Evolutionary conservation across 1,284 basidiomycete species (phyloP), one percentile per base, ranked within the genome.

Genomic region (Farysia itapuensis): DNA sequence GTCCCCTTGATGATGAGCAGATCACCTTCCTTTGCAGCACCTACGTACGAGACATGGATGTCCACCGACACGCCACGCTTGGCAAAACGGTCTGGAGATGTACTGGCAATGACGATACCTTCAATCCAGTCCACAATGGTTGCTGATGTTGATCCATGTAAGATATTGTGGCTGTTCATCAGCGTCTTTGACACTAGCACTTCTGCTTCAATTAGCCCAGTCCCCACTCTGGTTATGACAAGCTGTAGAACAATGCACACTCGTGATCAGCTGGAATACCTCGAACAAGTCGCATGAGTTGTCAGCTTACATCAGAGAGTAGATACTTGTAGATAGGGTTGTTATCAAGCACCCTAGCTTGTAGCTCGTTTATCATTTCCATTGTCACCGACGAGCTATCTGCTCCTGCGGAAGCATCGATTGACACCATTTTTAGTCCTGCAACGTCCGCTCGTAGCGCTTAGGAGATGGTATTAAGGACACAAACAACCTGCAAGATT

Each of bases 111-210:
- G 37, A 65, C 53, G 31, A 68, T 41, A 31, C 61, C 61, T 21
- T 61, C 65, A 29, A 65, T 48, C 60, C 61, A 64, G 31, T 68
- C 65, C 24, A 68, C 40, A 24, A 68, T 58, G 11, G 65, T 68
- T 4, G 65, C 65, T 1, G 65, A 59, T 0, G 64, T 60, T 6
- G 61, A 64, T 6, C 65, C 65, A 44, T 68, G 65, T 4, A 68
- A 46, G 45, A 58, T 65, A 29, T 48, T 44, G 34, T 63, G 50
- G 35, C 33, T 39, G 63, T 68, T 68, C 48, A 64, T 49, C 7
- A 60, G 53, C 4, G 45, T 56, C n/a, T 24, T 16, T 1, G 43
- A 38, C 16, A 64, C 45, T n/a, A 53, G 57, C 1, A 68, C 44
- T 29, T 52, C 38, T 15, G 65, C 65, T 39, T 48, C 47, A 35